Base-by-base conservation (phyloP, 2,329 filamentous ascomycete genomes). In the Colletotrichum tanaceti region DNA sequence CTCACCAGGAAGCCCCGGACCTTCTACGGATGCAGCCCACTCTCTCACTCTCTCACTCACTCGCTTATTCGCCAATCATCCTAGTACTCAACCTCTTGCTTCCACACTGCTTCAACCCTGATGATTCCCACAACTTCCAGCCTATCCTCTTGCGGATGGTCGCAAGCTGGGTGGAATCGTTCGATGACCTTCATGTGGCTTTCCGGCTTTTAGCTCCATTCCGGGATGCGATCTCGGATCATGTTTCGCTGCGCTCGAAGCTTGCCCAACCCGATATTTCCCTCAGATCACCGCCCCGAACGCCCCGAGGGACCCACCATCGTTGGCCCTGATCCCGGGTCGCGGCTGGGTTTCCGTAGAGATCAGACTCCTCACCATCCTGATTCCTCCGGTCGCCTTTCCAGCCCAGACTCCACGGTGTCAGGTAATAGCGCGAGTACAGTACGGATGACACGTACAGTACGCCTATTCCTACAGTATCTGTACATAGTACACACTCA, bases 221-320 rank as follows among this genome's bases (percentile, higher is more conserved):
- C 43, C 22, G 47, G 20, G 22, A 57, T 62, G 67, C 67, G 67
- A 70, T 43, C 35, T 70, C 67, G 67, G 67, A 68, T 53, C 67
- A 28, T 41, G 32, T 53, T 53, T 54, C 58, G 24, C 46, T 65
- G 55, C 32, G 24, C 20, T 35, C 39, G 32, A 4, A 22, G 18
- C 22, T 41, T 39, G 57, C 65, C 52, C 65, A 60, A 62, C 49
- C 62, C 65, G 62, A 50, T 50, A 65, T 68, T 50, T 65, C 41
- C 65, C 65, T 52, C 20, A 28, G 38, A 61, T 68, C 65, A 57
- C 53, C 59, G 55, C 62, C 35, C 49, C 32, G 20, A 16, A 41
- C 57, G 55, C 18, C 57, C 65, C n/a, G 50, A n/a, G 14, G 32
- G 43, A 44, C 61, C 65, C 65, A 68, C 65, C 11, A 18, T 20